These are phyloP conservation scores for Candida suzukii DNA, from an alignment of 805 yeast genomes.

Conservation along the genomic window DNA sequence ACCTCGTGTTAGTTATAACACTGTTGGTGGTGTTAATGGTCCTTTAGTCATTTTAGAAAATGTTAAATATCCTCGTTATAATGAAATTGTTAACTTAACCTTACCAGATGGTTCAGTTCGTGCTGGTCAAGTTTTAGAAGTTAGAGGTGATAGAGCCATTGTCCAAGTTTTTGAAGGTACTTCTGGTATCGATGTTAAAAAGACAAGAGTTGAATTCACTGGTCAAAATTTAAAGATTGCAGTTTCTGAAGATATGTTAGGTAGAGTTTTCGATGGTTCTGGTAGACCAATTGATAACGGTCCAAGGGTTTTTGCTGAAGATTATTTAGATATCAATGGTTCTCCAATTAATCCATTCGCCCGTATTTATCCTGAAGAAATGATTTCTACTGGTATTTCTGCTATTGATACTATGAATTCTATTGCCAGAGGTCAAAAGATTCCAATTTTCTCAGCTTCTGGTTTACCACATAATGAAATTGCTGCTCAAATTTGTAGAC, in stretches of 20 bases:
- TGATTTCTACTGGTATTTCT: constrained; percentile 98
- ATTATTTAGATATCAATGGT: constrained; percentile 95
- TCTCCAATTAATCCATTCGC: constrained; percentile 98
- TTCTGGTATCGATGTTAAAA: constrained; percentile 96
- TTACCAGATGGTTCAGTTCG: constrained; percentile 92
- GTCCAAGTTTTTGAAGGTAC: constrained; percentile 99
- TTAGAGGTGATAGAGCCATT: constrained; percentile 92
- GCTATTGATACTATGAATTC: constrained; percentile 99
- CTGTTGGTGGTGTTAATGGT: constrained; percentile 98
- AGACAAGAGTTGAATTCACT: constrained; percentile 94
- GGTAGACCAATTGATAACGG: constrained; percentile 98
- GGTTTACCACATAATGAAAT: constrained; percentile 99
- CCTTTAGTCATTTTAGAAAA: constrained; percentile 89
- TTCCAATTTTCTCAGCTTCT: constrained; percentile 97
- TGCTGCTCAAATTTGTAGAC: constrained; percentile 99
- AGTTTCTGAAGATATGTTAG: constrained; percentile 94
- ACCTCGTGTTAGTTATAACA: constrained; percentile 89
- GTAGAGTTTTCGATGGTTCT: constrained; percentile 97
- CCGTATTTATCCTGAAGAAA: constrained; percentile 98
- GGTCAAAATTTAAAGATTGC: constrained; percentile 91
- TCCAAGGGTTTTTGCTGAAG: constrained; percentile 97
- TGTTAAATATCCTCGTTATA: constrained; percentile 83
- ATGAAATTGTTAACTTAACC: constrained; percentile 94
- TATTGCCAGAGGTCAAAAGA: constrained; percentile 99
- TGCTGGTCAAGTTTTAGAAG: constrained; percentile 98